Evolutionary conservation across 345 rosid species (phyloP).

Genomic region (Citrus medica): DNA sequence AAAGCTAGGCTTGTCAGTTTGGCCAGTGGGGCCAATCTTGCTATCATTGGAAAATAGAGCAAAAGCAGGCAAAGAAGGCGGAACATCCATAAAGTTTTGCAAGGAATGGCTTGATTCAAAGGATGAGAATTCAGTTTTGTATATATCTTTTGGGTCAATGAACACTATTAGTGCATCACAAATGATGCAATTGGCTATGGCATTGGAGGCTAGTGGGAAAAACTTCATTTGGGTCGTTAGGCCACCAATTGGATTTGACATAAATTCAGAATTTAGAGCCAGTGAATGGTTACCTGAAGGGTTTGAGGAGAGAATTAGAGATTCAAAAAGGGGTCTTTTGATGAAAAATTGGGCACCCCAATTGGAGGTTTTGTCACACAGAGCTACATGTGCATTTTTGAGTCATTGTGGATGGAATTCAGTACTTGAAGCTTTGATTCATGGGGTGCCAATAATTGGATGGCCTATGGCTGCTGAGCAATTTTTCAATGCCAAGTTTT

Average conservation of each 20-base stretch:
- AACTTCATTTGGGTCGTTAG: slow-evolving; percentile 35
- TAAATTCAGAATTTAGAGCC: slow-evolving; percentile 30
- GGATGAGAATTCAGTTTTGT: slow-evolving; percentile 22
- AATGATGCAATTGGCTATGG: slow-evolving; percentile 29
- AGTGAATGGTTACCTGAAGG: slow-evolving; percentile 31
- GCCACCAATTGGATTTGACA: slow-evolving; percentile 26
- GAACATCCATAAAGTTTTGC: slow-evolving; percentile 11
- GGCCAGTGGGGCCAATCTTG: slow-evolving; percentile 29
- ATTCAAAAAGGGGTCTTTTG: slow-evolving; percentile 10
- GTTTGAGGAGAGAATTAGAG: slow-evolving; percentile 24
- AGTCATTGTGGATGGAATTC: slow-evolving; percentile 47
- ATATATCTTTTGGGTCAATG: slow-evolving; percentile 26
- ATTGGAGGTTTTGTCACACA: slow-evolving; percentile 26
- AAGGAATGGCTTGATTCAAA: slow-evolving; percentile 23
- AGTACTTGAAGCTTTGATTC: slow-evolving; percentile 26
- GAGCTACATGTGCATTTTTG: slow-evolving; percentile 22
- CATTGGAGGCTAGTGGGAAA: slow-evolving; percentile 1
- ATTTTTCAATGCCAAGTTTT: slow-evolving; percentile 24
- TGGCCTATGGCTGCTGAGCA: slow-evolving; percentile 33
- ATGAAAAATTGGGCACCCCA: slow-evolving; percentile 27
- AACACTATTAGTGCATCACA: slow-evolving; percentile 26
- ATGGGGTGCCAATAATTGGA: slow-evolving; percentile 27
- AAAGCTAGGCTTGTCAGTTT: slow-evolving; percentile 17
- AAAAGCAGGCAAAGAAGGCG: neutral
- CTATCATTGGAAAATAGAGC: slow-evolving; percentile 6